A percentile compares a stretch with the other conserved stretches of the same genome.
phyloP scores from a whole-genome alignment of 768 basidiomycete genomes.

The Rhodotorula graminis region DNA sequence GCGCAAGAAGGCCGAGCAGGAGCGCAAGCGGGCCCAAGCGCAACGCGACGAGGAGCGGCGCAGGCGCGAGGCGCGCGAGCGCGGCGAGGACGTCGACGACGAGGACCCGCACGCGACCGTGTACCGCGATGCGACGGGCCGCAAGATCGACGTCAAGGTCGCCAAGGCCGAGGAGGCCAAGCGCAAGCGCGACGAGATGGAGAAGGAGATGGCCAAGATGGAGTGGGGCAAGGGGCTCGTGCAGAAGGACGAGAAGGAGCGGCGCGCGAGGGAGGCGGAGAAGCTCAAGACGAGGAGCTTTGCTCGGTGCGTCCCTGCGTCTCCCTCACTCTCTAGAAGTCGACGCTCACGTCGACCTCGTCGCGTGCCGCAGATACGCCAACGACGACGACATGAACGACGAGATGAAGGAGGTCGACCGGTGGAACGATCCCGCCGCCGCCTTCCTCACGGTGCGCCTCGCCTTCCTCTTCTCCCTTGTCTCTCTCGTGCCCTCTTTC shows the following conservation, averaged over 20 bases:
- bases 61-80: constrained; percentile 49
- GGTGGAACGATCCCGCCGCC: constrained; percentile 98
- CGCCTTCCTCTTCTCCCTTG: neutral
- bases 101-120: constrained; percentile 72
- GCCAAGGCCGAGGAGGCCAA: constrained; percentile 78
- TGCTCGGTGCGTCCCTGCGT: constrained; percentile 53
- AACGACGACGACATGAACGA: constrained; percentile 84
- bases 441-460: constrained; percentile 72
- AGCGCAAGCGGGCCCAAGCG: constrained; percentile 45
- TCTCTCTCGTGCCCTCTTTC: neutral
- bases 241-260: constrained; percentile 75
- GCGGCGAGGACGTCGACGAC: constrained; percentile 32
- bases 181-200: constrained; percentile 71
- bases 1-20: constrained; percentile 43
- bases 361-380: constrained; percentile 50
- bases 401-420: constrained; percentile 68
- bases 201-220: constrained; percentile 85
- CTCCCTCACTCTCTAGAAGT: neutral
- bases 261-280: constrained; percentile 61
- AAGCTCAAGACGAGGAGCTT: constrained; percentile 63
- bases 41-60: constrained; percentile 55
- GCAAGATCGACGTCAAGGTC: constrained; percentile 81
- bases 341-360: neutral
- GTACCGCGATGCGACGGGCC: constrained; percentile 83
- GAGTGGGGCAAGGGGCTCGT: constrained; percentile 97